Evolutionary conservation across 163 green algal genomes (phyloP).

Genomic region (Trebouxia gelatinosa): DNA sequence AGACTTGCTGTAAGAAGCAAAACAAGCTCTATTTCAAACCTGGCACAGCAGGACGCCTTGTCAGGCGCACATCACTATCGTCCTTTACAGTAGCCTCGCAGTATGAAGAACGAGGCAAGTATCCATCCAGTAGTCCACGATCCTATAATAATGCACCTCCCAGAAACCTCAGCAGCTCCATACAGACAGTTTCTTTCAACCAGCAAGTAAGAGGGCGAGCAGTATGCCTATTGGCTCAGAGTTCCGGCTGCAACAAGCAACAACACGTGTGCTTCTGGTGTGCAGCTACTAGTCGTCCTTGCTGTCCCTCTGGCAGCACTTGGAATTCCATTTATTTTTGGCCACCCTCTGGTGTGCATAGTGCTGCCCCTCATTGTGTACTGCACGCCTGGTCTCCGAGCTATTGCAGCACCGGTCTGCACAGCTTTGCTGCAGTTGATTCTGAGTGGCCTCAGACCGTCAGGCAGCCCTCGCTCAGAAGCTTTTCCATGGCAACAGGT

Average conservation of each 20-base stretch:
- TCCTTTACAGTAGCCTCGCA: too few relatives aligned
- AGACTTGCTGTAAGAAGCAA: too few relatives aligned
- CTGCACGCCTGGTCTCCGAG: background rate
- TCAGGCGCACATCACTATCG: too few relatives aligned
- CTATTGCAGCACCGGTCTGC: background rate
- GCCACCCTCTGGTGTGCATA: background rate
- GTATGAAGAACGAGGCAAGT: too few relatives aligned
- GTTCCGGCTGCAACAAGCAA: background rate
- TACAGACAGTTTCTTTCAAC: slow-evolving; percentile 10
- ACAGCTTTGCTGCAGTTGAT: slow-evolving; percentile 9
- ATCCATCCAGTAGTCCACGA: too few relatives aligned
- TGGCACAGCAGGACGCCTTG: too few relatives aligned
- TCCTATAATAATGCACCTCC: too few relatives aligned
- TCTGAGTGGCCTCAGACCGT: slow-evolving; percentile 3
- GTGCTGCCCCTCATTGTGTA: background rate
- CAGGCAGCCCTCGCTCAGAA: slow-evolving; percentile 1
- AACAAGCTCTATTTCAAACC: too few relatives aligned
- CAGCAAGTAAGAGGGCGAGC: background rate
- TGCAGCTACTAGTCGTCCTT: slow-evolving; percentile 12
- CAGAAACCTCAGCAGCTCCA: background rate
- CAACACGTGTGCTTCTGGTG: background rate
- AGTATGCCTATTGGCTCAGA: background rate
- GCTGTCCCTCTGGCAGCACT: background rate
- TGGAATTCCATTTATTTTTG: slow-evolving; percentile 1
- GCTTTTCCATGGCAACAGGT: slow-evolving; percentile 22